A percentile compares a stretch with the other conserved stretches of the same genome.
Conservation (phyloP, 2,329 filamentous ascomycete genomes). For the Fonsecaea erecta region DNA sequence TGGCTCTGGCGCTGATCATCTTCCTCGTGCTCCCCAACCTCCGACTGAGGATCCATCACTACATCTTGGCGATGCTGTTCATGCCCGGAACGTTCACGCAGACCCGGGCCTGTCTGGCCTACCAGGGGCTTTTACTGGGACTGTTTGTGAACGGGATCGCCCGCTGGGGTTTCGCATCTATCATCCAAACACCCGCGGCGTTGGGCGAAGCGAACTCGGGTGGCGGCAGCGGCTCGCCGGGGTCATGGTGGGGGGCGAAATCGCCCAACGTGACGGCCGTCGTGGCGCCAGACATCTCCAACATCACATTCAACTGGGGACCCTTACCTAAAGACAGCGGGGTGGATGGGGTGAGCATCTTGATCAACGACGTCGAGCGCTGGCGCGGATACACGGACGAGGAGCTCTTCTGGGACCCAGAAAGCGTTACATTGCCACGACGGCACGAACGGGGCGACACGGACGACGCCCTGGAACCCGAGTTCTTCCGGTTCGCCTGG, state of each 20-base stretch:
- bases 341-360: conserved; percentile 62
- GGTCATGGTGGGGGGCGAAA: conserved; percentile 49
- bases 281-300: conserved; percentile 38
- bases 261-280: conserved; percentile 59
- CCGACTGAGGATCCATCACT: conserved; percentile 89
- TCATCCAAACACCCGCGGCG: conserved; percentile 79
- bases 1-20: conserved; percentile 69
- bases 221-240: conserved; percentile 46
- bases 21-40: conserved; percentile 75
- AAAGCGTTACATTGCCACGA: conserved; percentile 32
- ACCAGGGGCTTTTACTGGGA: conserved; percentile 86
- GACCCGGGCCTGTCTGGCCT: conserved; percentile 80
- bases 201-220: conserved; percentile 60
- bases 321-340: conserved; percentile 41
- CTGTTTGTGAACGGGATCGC: conserved; percentile 94
- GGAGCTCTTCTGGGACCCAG: conserved; percentile 46
- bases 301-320: conserved; percentile 53
- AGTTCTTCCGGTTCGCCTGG: conserved; percentile 56
- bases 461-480: conserved; percentile 35
- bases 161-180: conserved; percentile 88
- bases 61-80: conserved; percentile 83
- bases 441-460: conserved; percentile 25
- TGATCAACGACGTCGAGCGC: conserved; percentile 68
- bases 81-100: conserved; percentile 88
- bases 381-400: conserved; percentile 62